Base-by-base conservation (phyloP, 441 rosid genomes). In the Corymbia calophylla region DNA sequence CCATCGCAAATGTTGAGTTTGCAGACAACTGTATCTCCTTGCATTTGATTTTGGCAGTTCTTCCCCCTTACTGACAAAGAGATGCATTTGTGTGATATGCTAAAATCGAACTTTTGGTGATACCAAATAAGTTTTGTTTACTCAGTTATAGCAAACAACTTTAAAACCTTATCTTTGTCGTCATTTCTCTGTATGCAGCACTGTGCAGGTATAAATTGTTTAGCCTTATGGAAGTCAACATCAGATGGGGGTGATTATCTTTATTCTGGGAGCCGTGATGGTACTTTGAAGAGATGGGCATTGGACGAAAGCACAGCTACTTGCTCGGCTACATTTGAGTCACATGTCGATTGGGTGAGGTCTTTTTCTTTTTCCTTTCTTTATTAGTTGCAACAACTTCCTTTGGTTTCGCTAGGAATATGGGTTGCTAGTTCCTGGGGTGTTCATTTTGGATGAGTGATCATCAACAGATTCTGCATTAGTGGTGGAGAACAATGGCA, bases 211-310 rank as follows among this genome's bases (percentile, higher is more conserved):
- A 89, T 98, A 88, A 98, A 97, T 93, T 96, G 99, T 95, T 93
- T 98, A 94, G 94, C 96, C 91, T 92, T 97, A 55, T 93, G 92
- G 90, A 96, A 94, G 92, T 92, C 99, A 87, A 92, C 87, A 88
- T 92, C 96, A 86, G 92, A 93, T 90, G 95, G 94, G 89, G 81
- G 89, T 66, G 93, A 94, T 91, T 94, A 93, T 93, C 96, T 98
- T 70, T 98, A 95, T 94, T 96, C 99, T 53, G 99, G 99, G 89
- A 97, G 99, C 92, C 99, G 99, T 91, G 99, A 98, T 94, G 99
- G 99, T 81, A 97, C 97, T 23, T 92, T 98, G 92, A 98, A 97
- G 96, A 95, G 98, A 94, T 98, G 99, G 99, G 93, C 93, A 88
- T 91, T 98, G 92, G 94, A 93, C 25, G 99, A 95, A 86, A 95